phyloP scores from a whole-genome alignment of 2,329 filamentous ascomycete species.

The Venturia nashicola region DNA sequence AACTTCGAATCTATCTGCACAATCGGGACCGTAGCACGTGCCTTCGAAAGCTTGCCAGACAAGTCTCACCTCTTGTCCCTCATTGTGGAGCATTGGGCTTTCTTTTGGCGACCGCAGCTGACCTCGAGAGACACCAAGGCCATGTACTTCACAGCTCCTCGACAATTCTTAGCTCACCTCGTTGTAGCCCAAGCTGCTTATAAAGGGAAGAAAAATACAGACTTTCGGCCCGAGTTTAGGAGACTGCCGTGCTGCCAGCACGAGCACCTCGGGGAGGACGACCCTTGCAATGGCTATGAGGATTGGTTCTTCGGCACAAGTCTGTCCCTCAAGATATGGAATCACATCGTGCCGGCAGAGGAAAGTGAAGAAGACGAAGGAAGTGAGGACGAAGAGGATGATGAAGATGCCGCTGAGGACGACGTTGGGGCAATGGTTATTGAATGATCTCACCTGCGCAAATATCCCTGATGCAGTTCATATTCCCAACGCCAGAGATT shows the following conservation, averaged over 20 bases:
- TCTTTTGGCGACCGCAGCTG: background rate
- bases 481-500: too few species aligned
- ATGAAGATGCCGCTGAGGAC: background rate
- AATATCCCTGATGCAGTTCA: background rate
- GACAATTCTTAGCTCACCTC: background rate
- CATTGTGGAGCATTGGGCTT: background rate
- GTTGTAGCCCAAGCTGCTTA: background rate
- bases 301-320: too few species aligned
- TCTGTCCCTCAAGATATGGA: background rate
- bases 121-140: background rate
- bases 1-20: background rate
- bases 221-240: background rate
- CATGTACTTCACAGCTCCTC: background rate
- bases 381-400: background rate
- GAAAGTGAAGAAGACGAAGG: background rate
- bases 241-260: background rate
- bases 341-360: background rate
- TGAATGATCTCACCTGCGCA: background rate
- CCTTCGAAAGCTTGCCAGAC: background rate
- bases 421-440: background rate
- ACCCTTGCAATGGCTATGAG: background rate
- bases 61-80: background rate
- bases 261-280: background rate
- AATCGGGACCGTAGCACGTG: background rate
- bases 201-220: background rate